Percentiles rank a stretch among this genome's conserved stretches.
These are phyloP conservation scores for Amphibolis antarctica DNA, from an alignment of 106 monocot species.

Conservation along the genomic window DNA sequence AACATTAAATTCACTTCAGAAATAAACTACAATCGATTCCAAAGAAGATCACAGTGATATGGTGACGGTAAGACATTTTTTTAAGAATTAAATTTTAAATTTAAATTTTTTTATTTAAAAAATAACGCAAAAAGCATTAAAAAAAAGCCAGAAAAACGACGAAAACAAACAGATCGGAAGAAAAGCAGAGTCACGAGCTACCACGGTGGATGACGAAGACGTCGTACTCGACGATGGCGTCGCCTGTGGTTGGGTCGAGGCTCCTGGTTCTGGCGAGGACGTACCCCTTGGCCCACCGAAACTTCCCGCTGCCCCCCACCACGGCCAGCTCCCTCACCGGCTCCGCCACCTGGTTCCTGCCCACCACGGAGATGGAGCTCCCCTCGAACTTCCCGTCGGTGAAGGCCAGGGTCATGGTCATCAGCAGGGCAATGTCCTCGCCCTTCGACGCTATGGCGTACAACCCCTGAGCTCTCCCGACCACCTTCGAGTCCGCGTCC, in stretches of 20 bases:
- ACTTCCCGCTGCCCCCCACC: slow-evolving; percentile 12
- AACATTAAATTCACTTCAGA: too few relatives aligned
- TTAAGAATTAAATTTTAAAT: too few relatives aligned
- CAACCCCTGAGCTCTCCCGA: slow-evolving; percentile 16
- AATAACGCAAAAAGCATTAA: too few relatives aligned
- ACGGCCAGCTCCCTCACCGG: slow-evolving; percentile 14
- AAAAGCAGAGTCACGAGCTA: too few relatives aligned
- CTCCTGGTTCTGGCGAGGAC: background rate
- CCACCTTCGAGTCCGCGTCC: background rate
- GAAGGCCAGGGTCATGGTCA: slow-evolving; percentile 9
- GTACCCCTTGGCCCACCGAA: slow-evolving; percentile 12
- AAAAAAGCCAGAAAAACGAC: too few relatives aligned
- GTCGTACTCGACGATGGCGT: slow-evolving; percentile 15
- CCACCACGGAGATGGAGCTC: slow-evolving; percentile 5
- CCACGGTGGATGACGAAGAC: slow-evolving; percentile 12
- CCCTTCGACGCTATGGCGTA: slow-evolving; percentile 7
- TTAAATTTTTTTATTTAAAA: too few relatives aligned
- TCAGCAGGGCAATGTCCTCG: background rate
- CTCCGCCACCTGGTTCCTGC: background rate
- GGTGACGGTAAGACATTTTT: too few relatives aligned
- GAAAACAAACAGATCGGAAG: too few relatives aligned
- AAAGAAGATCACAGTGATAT: too few relatives aligned
- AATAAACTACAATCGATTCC: too few relatives aligned
- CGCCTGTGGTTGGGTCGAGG: background rate
- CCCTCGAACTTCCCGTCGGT: slow-evolving; percentile 10